Base-by-base conservation (phyloP, 1,139 yeast genomes). In the Diutina mesorugosa region DNA sequence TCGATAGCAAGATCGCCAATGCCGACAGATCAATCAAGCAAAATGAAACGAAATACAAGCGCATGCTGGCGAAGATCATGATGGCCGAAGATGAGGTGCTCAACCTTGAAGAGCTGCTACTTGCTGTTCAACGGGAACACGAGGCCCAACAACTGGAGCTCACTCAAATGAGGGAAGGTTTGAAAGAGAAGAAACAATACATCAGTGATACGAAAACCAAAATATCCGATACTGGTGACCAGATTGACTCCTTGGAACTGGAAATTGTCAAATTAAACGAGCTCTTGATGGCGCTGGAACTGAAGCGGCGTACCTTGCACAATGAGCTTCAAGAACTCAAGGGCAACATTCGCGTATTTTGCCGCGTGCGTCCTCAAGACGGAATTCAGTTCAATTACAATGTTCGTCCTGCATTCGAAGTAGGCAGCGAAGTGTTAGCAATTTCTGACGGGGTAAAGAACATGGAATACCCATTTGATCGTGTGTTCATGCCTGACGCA, bases 261-360 rank as follows among this genome's bases (percentile, higher is more conserved):
- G 46, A 57, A 6, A 29, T 55, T 2, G 45, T 16, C 12, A 32
- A 21, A 4, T 29, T 55, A 16, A 30, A 14, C 5, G 30, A 29
- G 21, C 12, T 46, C 5, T 57, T 58, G n/a, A 55, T 64, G 0
- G 54, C 58, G 5, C 64, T 65, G 57, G 77, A 73, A 55, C 58
- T 57, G 9, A 61, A 63, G 38, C 75, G 97, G 62, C 73, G 97
- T n/a, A 67, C 71, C 26, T 69, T 89, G 3, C 97, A 90, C 65
- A 84, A 88, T 64, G 78, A 74, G 59, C 72, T 91, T 12, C 97
- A 91, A 67, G 96, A 90, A 59, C 69, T 91, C 51, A 89, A 91
- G 66, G 99, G 99, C 0, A 93, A 90, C 63, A 90, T 93, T 47
- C 72, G 99, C 51, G 98, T 93, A 0, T 90, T 85, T 63, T 93